phyloP scores from a whole-genome alignment of 306 rosid genomes.

The Dalbergia oliveri region DNA sequence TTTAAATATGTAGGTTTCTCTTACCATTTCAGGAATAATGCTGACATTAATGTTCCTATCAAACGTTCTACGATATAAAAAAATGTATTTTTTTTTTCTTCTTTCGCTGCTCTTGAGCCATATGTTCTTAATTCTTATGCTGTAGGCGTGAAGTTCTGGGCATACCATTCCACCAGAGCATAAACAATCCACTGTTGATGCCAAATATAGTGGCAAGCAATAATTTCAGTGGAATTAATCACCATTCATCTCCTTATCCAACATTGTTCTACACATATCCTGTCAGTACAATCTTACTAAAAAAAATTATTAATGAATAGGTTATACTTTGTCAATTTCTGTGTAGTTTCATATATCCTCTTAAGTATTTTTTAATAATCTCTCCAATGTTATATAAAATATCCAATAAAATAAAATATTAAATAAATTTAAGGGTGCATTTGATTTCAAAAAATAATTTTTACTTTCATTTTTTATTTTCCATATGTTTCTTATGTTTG shows the following conservation, averaged over 20 bases:
- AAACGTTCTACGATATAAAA: background rate
- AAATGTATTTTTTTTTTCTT: too few relatives aligned
- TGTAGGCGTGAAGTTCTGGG: background rate
- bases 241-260: background rate
- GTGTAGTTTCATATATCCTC: background rate
- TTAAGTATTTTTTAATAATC: too few relatives aligned
- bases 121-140: background rate
- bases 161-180: background rate
- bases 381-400: too few relatives aligned
- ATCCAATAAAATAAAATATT: background rate
- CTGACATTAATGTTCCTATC: background rate
- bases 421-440: too few relatives aligned
- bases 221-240: background rate
- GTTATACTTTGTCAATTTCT: background rate
- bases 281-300: constrained; percentile 31
- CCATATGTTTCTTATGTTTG: too few relatives aligned
- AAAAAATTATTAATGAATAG: background rate
- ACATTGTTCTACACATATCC: background rate
- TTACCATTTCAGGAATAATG: background rate
- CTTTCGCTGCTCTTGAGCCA: too few relatives aligned
- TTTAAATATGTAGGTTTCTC: constrained; percentile 16
- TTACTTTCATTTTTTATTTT: too few relatives aligned
- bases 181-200: background rate
- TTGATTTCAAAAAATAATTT: too few relatives aligned
- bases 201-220: background rate